These are phyloP conservation scores for Lobulomyces angularis DNA, from an alignment of 192 early-diverging fungal species.

Conservation along the genomic window DNA sequence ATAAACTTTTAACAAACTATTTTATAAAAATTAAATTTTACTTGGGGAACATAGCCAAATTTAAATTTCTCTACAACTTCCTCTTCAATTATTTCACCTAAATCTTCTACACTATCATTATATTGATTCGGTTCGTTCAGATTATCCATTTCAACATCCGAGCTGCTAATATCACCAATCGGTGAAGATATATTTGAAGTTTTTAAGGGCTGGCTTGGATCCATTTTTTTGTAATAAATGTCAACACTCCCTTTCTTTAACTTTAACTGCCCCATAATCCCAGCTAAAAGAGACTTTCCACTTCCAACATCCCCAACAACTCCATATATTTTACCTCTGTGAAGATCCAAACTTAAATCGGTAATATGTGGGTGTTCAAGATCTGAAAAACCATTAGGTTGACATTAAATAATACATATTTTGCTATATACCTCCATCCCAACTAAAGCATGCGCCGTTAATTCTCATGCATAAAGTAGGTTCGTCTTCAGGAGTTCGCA, in stretches of 20 bases:
- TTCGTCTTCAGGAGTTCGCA: no score
- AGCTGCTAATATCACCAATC: neutral
- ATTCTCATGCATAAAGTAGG: slow-evolving; percentile 34
- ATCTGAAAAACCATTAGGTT: slow-evolving; percentile 12
- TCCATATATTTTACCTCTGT: slow-evolving; percentile 40
- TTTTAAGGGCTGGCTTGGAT: slow-evolving; percentile 4
- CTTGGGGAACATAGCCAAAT: no score
- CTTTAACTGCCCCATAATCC: slow-evolving; percentile 59
- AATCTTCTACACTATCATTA: no score
- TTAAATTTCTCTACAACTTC: no score
- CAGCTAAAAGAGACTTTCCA: slow-evolving; percentile 54
- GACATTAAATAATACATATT: slow-evolving; percentile 21
- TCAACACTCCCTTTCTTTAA: slow-evolving; percentile 21
- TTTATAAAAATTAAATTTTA: no score
- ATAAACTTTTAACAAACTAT: slow-evolving; percentile 41
- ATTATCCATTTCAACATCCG: neutral
- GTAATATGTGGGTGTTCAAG: slow-evolving; percentile 36
- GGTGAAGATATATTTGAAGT: slow-evolving; percentile 9
- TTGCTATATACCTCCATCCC: slow-evolving; percentile 22
- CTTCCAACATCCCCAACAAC: slow-evolving; percentile 62
- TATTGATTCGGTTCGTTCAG: slow-evolving; percentile 9
- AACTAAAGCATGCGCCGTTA: slow-evolving; percentile 32
- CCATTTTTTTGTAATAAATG: slow-evolving; percentile 17
- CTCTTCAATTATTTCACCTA: no score
- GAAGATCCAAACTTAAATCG: slow-evolving; percentile 32